Conservation (phyloP, 192 early-diverging fungal species). For the Backusella sp. region DNA sequence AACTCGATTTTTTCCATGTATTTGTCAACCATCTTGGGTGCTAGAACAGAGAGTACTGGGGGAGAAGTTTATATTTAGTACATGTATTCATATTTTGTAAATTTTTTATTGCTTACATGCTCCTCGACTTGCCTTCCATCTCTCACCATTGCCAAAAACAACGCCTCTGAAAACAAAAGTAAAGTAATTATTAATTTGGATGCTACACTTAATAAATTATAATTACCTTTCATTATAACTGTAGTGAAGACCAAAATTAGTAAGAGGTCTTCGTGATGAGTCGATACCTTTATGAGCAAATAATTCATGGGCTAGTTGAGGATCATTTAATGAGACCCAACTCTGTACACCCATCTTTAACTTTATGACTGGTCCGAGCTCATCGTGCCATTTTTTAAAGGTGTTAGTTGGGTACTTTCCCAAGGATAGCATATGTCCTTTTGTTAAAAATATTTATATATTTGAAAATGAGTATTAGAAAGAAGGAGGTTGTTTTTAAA, state of each 20-base stretch:
- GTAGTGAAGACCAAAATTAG: not conserved
- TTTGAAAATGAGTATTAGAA: not conserved
- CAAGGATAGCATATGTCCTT: not conserved
- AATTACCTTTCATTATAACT: not conserved
- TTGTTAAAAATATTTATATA: not conserved
- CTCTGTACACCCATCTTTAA: not conserved
- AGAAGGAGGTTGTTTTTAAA: not conserved
- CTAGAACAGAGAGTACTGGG: not conserved
- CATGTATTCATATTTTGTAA: not conserved
- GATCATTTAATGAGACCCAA: slow-evolving; percentile 12
- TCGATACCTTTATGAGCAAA: not conserved
- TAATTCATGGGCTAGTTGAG: slow-evolving; percentile 1
- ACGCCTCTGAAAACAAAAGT: not conserved
- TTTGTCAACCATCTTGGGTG: slow-evolving; percentile 8
- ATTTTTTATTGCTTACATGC: not conserved
- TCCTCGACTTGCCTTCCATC: not conserved
- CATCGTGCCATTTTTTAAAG: not conserved
- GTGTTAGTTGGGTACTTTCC: not conserved
- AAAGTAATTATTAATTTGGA: too few relatives aligned
- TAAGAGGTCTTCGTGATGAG: not conserved
- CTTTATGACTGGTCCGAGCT: not conserved
- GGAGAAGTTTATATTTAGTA: not conserved
- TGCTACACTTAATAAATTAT: too few relatives aligned
- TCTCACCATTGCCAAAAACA: not conserved
- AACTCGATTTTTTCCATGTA: not conserved